Percentiles rank a stretch among this genome's conserved stretches.
phyloP scores from a whole-genome alignment of 2,329 filamentous ascomycete genomes.

The Penicillium sp. region DNA sequence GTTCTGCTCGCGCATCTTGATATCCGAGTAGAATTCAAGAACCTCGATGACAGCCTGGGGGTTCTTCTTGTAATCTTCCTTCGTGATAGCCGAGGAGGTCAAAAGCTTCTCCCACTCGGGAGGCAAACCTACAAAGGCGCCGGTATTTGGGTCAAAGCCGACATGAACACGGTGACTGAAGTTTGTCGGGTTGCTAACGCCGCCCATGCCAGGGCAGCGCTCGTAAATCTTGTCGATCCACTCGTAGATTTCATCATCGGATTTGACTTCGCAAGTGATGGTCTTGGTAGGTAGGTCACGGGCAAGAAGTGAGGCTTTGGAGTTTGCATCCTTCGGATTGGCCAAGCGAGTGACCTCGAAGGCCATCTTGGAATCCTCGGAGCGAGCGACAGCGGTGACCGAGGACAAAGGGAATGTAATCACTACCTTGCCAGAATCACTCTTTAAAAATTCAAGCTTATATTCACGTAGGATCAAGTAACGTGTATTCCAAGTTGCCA shows the following conservation, averaged over 20 bases:
- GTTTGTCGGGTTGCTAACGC: constrained; percentile 97
- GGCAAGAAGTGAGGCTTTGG: constrained; percentile 68
- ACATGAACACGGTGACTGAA: constrained; percentile 97
- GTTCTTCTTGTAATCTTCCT: constrained; percentile 97
- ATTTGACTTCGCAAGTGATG: constrained; percentile 89
- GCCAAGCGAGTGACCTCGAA: constrained; percentile 83
- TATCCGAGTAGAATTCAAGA: constrained; percentile 67
- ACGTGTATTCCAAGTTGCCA: constrained; percentile 85
- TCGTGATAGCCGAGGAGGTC: constrained; percentile 94
- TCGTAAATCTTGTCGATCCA: constrained; percentile 99
- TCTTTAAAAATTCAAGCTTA: constrained; percentile 91
- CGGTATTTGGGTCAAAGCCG: constrained; percentile 91
- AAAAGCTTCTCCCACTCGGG: constrained; percentile 96
- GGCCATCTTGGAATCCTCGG: constrained; percentile 85
- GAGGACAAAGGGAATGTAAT: constrained; percentile 82
- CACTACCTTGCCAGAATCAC: constrained; percentile 80
- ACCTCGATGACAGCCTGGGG: constrained; percentile 73
- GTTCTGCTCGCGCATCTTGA: constrained; percentile 62
- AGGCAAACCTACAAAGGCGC: constrained; percentile 90
- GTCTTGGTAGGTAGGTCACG: constrained; percentile 79
- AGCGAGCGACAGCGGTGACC: constrained; percentile 83
- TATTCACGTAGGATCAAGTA: constrained; percentile 90
- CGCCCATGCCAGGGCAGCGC: constrained; percentile 93
- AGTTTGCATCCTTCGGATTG: constrained; percentile 58
- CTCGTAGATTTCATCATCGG: constrained; percentile 94